These are phyloP conservation scores for Steccherinum ochraceum DNA, from an alignment of 768 basidiomycete species.

Conservation along the genomic window DNA sequence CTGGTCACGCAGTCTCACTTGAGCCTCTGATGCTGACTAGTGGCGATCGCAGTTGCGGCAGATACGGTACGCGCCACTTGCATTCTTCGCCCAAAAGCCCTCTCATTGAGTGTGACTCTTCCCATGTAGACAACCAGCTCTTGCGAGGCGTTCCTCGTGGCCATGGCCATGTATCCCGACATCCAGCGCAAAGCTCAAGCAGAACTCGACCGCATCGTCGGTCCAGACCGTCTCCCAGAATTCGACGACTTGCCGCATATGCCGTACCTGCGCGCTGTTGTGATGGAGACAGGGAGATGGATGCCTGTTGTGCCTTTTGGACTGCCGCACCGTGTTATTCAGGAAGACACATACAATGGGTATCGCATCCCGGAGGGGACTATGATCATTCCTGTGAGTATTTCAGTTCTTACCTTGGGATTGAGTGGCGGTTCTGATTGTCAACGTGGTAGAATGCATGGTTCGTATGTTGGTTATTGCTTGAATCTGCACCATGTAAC, in stretches of 20 bases:
- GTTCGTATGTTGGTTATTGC: not conserved
- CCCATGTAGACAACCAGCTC: constrained; percentile 1
- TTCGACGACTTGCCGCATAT: constrained; percentile 4
- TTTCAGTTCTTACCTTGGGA: not conserved
- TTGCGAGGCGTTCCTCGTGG: constrained; percentile 4
- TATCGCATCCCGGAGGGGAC: constrained; percentile 22
- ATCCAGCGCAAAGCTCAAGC: constrained; percentile 7
- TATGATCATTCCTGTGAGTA: constrained; percentile 11
- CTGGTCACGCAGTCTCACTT: not conserved
- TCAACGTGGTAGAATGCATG: not conserved
- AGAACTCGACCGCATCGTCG: constrained; percentile 4
- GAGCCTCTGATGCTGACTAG: not conserved
- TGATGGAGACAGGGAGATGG: constrained; percentile 7
- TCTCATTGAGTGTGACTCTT: not conserved
- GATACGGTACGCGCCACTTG: constrained; percentile 3
- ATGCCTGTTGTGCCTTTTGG: constrained; percentile 1
- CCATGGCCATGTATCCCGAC: constrained; percentile 4
- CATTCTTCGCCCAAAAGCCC: too few species aligned
- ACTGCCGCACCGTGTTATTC: constrained; percentile 2
- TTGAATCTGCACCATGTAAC: not conserved
- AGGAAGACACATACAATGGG: constrained; percentile 19
- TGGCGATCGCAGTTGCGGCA: constrained; percentile 1
- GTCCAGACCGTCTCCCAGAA: constrained; percentile 2
- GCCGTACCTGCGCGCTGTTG: constrained; percentile 4
- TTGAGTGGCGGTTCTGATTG: not conserved